Conservation (phyloP, 306 rosid species). For the Alnus glutinosa region DNA sequence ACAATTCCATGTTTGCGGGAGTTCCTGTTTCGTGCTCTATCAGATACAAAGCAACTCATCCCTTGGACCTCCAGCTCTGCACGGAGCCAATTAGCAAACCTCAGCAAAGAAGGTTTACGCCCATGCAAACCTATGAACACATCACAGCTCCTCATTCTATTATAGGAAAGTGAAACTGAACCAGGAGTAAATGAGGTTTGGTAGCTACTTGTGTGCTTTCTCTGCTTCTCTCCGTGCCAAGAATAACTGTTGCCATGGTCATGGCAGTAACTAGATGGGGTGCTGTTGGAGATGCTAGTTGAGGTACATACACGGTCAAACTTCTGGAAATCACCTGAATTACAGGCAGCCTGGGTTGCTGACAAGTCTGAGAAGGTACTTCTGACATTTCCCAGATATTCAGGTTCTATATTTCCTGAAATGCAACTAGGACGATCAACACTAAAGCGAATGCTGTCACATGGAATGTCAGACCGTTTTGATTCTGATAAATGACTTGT, state of each 20-base stretch:
- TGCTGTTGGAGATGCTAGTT: conserved; percentile 57
- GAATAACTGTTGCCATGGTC: conserved; percentile 35
- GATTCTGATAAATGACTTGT: conserved; percentile 55
- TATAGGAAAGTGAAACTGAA: conserved; percentile 65
- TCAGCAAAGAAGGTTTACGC: conserved; percentile 54
- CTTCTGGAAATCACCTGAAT: conserved; percentile 48
- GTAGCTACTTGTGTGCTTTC: conserved; percentile 40
- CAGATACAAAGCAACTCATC: conserved; percentile 75
- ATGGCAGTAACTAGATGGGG: conserved; percentile 50
- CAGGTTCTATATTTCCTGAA: conserved; percentile 50
- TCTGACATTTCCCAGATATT: conserved; percentile 45
- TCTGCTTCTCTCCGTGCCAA: conserved; percentile 46
- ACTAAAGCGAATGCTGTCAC: conserved; percentile 47
- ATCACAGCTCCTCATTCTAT: conserved; percentile 69
- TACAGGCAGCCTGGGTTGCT: conserved; percentile 43
- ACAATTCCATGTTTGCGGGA: conserved; percentile 57
- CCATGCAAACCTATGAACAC: conserved; percentile 81
- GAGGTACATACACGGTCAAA: conserved; percentile 57
- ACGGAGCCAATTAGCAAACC: conserved; percentile 78
- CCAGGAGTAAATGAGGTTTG: conserved; percentile 40
- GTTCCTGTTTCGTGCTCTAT: conserved; percentile 68
- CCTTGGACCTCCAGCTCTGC: conserved; percentile 89
- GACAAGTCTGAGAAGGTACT: conserved; percentile 47
- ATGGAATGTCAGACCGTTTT: conserved; percentile 40
- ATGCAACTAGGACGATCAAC: conserved; percentile 52